Evolutionary conservation across 257 asterid species (phyloP).

Genomic region (Rehmannia glutinosa): DNA sequence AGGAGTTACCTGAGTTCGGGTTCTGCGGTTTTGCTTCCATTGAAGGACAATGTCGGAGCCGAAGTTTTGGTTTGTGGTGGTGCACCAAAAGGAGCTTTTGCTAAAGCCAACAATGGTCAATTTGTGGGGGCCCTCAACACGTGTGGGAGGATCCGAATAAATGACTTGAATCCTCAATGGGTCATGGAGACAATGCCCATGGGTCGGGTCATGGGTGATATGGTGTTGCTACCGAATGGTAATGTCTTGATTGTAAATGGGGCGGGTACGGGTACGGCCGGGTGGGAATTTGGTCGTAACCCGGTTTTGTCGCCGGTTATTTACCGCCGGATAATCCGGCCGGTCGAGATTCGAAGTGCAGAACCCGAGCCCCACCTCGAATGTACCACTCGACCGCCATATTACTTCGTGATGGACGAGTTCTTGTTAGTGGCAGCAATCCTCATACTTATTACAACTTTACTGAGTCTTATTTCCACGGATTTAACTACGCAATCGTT

Average conservation of each 20-base stretch:
- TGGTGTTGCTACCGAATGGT: slow-evolving; percentile 43
- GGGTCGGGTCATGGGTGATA: slow-evolving; percentile 52
- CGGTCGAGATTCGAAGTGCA: slow-evolving; percentile 38
- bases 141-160: slow-evolving; percentile 40
- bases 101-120: slow-evolving; percentile 6
- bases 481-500: slow-evolving; percentile 40
- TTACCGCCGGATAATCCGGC: slow-evolving; percentile 21
- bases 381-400: slow-evolving; percentile 53
- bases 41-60: background rate
- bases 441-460: slow-evolving; percentile 32
- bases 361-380: slow-evolving; percentile 30
- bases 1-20: slow-evolving; percentile 27
- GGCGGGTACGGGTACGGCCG: slow-evolving; percentile 40
- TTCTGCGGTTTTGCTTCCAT: background rate
- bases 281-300: slow-evolving; percentile 37
- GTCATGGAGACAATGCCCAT: slow-evolving; percentile 45
- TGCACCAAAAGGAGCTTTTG: slow-evolving; percentile 27
- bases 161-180: slow-evolving; percentile 43
- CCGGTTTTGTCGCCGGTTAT: slow-evolving; percentile 35
- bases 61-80: slow-evolving; percentile 41
- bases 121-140: slow-evolving; percentile 47
- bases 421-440: slow-evolving; percentile 42
- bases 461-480: slow-evolving; percentile 30
- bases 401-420: slow-evolving; percentile 43
- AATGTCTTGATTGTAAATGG: slow-evolving; percentile 44